Conservation (phyloP, 2,329 filamentous ascomycete species). For the Arachnomyces sp. region DNA sequence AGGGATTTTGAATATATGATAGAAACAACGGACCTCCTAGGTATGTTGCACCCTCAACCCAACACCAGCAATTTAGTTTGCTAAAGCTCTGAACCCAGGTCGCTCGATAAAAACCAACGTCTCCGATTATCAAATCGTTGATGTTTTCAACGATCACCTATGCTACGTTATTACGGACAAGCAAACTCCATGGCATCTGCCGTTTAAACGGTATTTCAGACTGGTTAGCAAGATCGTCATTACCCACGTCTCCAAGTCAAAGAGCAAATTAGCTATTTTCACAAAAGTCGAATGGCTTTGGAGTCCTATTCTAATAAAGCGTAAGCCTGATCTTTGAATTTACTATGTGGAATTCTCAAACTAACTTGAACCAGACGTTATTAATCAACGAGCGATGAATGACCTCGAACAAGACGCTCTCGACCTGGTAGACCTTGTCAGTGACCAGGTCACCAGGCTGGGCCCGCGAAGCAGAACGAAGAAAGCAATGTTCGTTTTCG, state of each 20-base stretch:
- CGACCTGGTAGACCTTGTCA: conserved; percentile 42
- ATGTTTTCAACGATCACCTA: conserved; percentile 68
- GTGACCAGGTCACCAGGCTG: conserved; percentile 40
- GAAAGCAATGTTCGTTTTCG: conserved; percentile 41
- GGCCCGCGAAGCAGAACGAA: conserved; percentile 40
- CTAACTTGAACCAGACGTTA: conserved; percentile 31
- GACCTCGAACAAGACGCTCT: conserved; percentile 49
- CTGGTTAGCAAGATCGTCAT: conserved; percentile 87
- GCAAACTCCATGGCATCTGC: conserved; percentile 71
- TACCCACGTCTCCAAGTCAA: conserved; percentile 84
- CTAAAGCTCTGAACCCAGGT: conserved; percentile 23
- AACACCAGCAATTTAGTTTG: background rate
- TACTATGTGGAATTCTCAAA: background rate
- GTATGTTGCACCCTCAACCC: conserved; percentile 30
- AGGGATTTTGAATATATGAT: conserved; percentile 77
- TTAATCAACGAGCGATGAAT: conserved; percentile 60
- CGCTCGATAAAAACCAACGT: conserved; percentile 52
- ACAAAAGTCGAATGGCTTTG: conserved; percentile 81
- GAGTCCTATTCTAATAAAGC: conserved; percentile 44
- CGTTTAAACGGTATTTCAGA: conserved; percentile 68
- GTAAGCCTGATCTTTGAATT: conserved; percentile 21
- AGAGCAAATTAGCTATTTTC: conserved; percentile 83
- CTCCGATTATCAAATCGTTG: conserved; percentile 77
- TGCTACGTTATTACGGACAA: conserved; percentile 60
- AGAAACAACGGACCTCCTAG: conserved; percentile 56